These are phyloP conservation scores for Blastomyces percursus DNA, from an alignment of 2,329 filamentous ascomycete species.

Conservation along the genomic window DNA sequence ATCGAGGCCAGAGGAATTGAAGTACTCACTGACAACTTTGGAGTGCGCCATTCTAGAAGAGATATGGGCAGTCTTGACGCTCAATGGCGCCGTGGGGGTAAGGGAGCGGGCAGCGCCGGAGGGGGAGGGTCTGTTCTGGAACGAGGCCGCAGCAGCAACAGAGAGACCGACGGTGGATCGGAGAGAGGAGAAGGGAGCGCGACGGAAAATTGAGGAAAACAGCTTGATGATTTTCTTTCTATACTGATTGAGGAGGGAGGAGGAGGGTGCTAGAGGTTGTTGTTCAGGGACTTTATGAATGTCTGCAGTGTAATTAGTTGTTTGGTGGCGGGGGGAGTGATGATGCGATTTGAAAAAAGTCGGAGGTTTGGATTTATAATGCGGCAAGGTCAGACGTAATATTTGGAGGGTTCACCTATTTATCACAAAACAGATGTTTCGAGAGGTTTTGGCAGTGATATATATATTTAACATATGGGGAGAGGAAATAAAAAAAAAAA, in stretches of 20 bases:
- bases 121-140: slow-evolving; percentile 48
- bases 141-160: slow-evolving; percentile 58
- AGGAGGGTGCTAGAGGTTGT: slow-evolving; percentile 7
- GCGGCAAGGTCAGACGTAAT: not conserved
- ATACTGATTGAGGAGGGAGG: slow-evolving; percentile 8
- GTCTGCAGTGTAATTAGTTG: not conserved
- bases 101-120: slow-evolving; percentile 23
- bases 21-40: slow-evolving; percentile 71
- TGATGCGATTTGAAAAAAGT: too few relatives aligned
- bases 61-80: slow-evolving; percentile 27
- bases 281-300: slow-evolving; percentile 4
- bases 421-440: not conserved
- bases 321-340: slow-evolving; percentile 5
- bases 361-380: slow-evolving; percentile 4
- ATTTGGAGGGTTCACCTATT: too few relatives aligned
- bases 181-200: slow-evolving; percentile 51
- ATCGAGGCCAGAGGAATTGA: not conserved
- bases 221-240: slow-evolving; percentile 58
- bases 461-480: not conserved
- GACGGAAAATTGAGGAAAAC: slow-evolving; percentile 76
- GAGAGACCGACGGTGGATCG: slow-evolving; percentile 63
- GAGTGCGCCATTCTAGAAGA: slow-evolving; percentile 65
- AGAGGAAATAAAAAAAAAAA: not conserved
- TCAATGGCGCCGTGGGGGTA: slow-evolving; percentile 29
- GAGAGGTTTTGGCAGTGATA: not conserved